A percentile compares a stretch with the other conserved stretches of the same genome.
These are phyloP conservation scores for Volvox carteri DNA, from an alignment of 163 green algal genomes.

Conservation along the genomic window DNA sequence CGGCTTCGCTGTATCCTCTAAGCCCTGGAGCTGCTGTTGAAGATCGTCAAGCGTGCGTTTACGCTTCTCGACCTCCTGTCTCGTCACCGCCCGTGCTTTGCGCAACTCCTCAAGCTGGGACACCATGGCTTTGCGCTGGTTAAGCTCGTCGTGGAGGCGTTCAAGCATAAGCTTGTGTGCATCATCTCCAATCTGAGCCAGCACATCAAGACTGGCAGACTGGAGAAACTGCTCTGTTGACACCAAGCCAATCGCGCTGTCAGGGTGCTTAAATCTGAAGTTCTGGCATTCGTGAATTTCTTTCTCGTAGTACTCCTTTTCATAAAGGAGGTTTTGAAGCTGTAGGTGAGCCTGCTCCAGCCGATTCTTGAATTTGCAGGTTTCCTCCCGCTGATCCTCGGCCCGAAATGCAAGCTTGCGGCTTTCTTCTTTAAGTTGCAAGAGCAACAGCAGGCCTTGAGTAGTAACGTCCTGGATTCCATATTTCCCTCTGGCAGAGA, in stretches of 20 bases:
- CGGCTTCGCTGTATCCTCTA: constrained; percentile 68
- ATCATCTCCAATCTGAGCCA: constrained; percentile 38
- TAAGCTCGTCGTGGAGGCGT: constrained; percentile 82
- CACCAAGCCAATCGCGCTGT: constrained; percentile 78
- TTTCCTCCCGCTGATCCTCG: constrained; percentile 67
- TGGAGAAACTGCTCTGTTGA: constrained; percentile 73
- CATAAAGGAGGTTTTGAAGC: constrained; percentile 91
- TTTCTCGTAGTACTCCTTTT: constrained; percentile 89
- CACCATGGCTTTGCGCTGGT: constrained; percentile 70
- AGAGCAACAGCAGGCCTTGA: constrained; percentile 30
- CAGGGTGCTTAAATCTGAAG: constrained; percentile 78
- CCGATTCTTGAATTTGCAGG: constrained; percentile 63
- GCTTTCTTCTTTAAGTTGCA: constrained; percentile 67
- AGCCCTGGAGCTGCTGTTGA: constrained; percentile 57
- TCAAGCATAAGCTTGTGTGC: constrained; percentile 83
- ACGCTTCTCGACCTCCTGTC: constrained; percentile 63
- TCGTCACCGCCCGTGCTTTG: constrained; percentile 66
- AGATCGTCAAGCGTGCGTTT: constrained; percentile 71
- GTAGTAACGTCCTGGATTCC: constrained; percentile 10
- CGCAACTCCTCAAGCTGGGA: constrained; percentile 75
- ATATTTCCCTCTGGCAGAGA: not conserved
- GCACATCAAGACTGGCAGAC: not conserved
- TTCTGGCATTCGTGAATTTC: constrained; percentile 81
- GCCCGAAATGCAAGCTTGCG: constrained; percentile 61
- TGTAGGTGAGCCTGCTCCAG: constrained; percentile 74